Evolutionary conservation across 2,329 filamentous ascomycete species (phyloP).

Genomic region (Trichoderma atrobrunneum): DNA sequence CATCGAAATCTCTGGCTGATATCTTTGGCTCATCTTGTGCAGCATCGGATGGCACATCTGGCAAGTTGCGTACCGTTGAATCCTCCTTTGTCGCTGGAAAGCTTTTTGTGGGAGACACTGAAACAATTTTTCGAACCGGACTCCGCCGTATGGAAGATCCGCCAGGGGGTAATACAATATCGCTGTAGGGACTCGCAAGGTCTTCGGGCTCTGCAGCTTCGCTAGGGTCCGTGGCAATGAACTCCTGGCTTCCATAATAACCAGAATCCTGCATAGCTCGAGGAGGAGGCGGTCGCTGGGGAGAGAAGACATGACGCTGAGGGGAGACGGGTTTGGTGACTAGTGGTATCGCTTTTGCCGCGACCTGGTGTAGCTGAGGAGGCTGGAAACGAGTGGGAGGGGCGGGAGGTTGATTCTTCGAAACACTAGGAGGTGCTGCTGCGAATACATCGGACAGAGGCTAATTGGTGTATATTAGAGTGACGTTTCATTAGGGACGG

Average conservation of each 20-base stretch:
- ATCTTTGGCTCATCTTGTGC: neutral
- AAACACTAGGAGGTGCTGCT: constrained; percentile 52
- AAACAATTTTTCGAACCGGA: constrained; percentile 29
- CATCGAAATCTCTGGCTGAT: constrained; percentile 12
- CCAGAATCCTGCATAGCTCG: constrained; percentile 56
- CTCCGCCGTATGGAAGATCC: constrained; percentile 24
- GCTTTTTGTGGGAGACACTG: constrained; percentile 36
- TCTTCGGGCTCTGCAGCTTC: constrained; percentile 26
- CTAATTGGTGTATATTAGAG: constrained; percentile 39
- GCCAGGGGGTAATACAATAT: constrained; percentile 21
- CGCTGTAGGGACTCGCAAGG: constrained; percentile 23
- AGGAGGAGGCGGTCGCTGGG: constrained; percentile 29
- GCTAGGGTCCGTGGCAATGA: constrained; percentile 29
- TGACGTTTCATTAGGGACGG: neutral
- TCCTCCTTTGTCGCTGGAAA: constrained; percentile 47
- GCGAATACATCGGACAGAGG: constrained; percentile 60
- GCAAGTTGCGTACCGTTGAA: constrained; percentile 33
- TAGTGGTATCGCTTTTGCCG: constrained; percentile 37
- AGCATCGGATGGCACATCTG: constrained; percentile 6
- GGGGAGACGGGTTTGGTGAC: constrained; percentile 35
- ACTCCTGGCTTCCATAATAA: constrained; percentile 65
- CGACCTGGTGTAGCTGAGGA: constrained; percentile 58
- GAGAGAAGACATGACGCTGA: constrained; percentile 32
- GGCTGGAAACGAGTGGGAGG: constrained; percentile 50
- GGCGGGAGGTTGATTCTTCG: constrained; percentile 49